Base-by-base conservation (phyloP, 805 yeast genomes). In the Tetrapisispora iriomotensis region DNA sequence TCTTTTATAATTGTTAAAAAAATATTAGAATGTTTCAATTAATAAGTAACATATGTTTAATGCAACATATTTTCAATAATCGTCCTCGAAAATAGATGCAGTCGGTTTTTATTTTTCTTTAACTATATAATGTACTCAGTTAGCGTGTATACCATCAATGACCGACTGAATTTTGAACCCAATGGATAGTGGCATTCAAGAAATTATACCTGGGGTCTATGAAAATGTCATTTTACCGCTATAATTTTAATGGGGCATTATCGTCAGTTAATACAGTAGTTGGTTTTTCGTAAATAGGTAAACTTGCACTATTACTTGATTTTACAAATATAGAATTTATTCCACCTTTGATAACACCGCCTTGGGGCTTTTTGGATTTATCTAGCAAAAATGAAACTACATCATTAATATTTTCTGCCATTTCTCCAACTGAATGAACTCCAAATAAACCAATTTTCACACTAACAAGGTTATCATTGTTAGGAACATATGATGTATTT, bases 271-370 rank as follows among this genome's bases (percentile, higher is more conserved):
- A 13, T 12, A 15, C 12, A 14, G 18, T 29, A 17, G 24, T 18
- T 6, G 31, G 15, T n/a, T 29, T 33, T 26, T 41, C 42, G 29
- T 56, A 66, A 4, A 80, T 62, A 1, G 88, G 90, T 47, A 82
- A 61, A 56, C 83, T 74, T 14, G 70, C 67, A 58, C 88, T 79
- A 29, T 75, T 79, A 34, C 74, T 67, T 0, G 86, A 77, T 58
- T 81, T 82, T 29, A 82, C 64, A 49, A 75, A 75, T 13, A 79
- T 66, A 10, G 82, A 62, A 29, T 68, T 69, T 14, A 64, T 61
- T 17, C 68, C 69, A 25, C 62, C 61, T 41, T 64, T 64, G 22
- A 77, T 55, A 3, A 75, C 53, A 3, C 85, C 85, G 9, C 85
- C 84, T 38, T 72, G 70, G 2, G 82, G 82, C 45, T 53, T 62